phyloP scores from a whole-genome alignment of 2,329 filamentous ascomycete species.

The Emergomyces africanus region DNA sequence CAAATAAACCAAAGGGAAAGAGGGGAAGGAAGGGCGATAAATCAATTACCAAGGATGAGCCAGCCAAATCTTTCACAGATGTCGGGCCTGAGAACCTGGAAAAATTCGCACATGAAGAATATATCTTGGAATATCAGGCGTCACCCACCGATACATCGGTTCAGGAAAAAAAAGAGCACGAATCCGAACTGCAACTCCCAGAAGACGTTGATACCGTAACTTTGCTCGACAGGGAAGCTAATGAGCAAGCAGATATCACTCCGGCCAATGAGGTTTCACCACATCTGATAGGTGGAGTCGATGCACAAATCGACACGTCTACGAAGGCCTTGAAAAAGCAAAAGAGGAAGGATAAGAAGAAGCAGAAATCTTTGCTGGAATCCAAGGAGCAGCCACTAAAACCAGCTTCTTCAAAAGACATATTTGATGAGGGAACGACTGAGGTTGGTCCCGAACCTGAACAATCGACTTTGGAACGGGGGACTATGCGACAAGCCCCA shows the following conservation, averaged over 20 bases:
- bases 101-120: not conserved
- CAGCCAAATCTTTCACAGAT: not conserved
- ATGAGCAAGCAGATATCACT: not conserved
- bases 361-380: constrained; percentile 8
- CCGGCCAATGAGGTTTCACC: constrained; percentile 11
- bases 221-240: not conserved
- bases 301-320: constrained; percentile 2
- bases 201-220: not conserved
- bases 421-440: not conserved
- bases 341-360: constrained; percentile 18
- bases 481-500: not conserved
- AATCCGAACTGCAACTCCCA: not conserved
- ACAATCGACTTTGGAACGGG: not conserved
- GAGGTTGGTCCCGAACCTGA: not conserved
- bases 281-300: constrained; percentile 7
- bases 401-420: not conserved
- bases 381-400: not conserved
- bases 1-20: constrained; percentile 13
- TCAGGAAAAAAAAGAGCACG: not conserved
- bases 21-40: constrained; percentile 14
- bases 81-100: not conserved
- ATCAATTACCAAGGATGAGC: not conserved
- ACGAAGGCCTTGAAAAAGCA: constrained; percentile 13
- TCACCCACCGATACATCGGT: not conserved
- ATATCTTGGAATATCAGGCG: not conserved